Conservation (phyloP, 257 asterid genomes). For the Dorcoceras hygrometricum region DNA sequence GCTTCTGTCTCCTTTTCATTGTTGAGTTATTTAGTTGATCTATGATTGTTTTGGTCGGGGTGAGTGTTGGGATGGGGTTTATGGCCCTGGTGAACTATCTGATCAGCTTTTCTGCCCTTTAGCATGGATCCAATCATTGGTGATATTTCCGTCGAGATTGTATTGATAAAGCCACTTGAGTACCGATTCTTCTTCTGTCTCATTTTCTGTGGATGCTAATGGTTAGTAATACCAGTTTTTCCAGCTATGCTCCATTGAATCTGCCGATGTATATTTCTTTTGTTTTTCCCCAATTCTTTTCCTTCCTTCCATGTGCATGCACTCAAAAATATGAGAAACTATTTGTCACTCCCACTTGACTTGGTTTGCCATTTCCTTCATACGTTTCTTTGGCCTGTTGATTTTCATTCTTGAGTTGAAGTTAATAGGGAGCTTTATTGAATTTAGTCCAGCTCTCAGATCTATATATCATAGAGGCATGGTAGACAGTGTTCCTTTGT, state of each 20-base stretch:
- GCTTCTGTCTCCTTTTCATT: background rate
- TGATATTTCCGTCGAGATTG: background rate
- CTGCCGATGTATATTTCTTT: background rate
- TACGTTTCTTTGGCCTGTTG: background rate
- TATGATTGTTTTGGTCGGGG: background rate
- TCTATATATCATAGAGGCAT: background rate
- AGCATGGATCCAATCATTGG: background rate
- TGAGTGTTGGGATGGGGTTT: background rate
- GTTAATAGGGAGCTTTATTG: background rate
- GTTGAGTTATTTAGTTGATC: background rate
- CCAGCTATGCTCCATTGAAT: background rate
- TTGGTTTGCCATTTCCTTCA: background rate
- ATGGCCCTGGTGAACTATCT: background rate
- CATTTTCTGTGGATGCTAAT: background rate
- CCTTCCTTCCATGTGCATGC: background rate
- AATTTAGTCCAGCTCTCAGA: background rate
- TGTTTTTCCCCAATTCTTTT: too few species aligned
- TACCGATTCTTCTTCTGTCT: background rate
- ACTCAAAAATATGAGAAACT: background rate
- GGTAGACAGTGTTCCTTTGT: background rate
- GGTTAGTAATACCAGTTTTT: background rate
- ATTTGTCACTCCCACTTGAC: background rate
- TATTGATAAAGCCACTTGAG: slow-evolving; percentile 1
- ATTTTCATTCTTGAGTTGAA: background rate
- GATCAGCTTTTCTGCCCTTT: background rate